Percentiles rank a stretch among this genome's conserved stretches.
phyloP scores from a whole-genome alignment of 768 basidiomycete genomes.

The Gautieria morchelliformis region DNA sequence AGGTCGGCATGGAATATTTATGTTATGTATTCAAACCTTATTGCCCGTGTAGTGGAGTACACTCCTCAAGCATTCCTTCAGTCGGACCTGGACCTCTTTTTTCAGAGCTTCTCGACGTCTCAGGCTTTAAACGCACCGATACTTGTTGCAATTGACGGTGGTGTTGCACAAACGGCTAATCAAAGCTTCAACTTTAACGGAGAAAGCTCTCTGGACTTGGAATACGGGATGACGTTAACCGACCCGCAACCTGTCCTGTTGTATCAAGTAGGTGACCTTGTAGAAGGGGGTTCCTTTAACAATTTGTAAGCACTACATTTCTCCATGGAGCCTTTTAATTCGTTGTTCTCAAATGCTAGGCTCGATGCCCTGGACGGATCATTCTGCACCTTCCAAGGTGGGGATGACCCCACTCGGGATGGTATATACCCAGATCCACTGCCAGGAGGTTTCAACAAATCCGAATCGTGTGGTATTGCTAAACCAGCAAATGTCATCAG shows the following conservation, averaged over 20 bases:
- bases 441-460: constrained; percentile 17
- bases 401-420: constrained; percentile 5
- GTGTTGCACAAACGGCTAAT: constrained; percentile 28
- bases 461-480: constrained; percentile 29
- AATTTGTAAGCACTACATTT: background rate
- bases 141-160: constrained; percentile 6
- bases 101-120: constrained; percentile 3
- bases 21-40: background rate
- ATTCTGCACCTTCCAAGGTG: constrained; percentile 38
- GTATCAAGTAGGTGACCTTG: constrained; percentile 12
- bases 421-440: constrained; percentile 9
- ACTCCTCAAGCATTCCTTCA: constrained; percentile 7
- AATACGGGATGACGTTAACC: constrained; percentile 6
- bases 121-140: constrained; percentile 3
- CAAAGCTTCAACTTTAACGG: constrained; percentile 40
- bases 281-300: constrained; percentile 7
- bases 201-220: constrained; percentile 55
- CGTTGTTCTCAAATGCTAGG: background rate
- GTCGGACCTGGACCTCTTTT: constrained; percentile 6
- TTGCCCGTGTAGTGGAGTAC: constrained; percentile 1
- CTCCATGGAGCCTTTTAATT: background rate
- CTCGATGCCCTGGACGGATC: constrained; percentile 35
- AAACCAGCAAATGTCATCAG: constrained; percentile 24
- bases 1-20: background rate
- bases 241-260: constrained; percentile 7